A percentile compares a stretch with the other conserved stretches of the same genome.
phyloP scores from a whole-genome alignment of 345 rosid genomes.

The Eucalyptus pauciflora region DNA sequence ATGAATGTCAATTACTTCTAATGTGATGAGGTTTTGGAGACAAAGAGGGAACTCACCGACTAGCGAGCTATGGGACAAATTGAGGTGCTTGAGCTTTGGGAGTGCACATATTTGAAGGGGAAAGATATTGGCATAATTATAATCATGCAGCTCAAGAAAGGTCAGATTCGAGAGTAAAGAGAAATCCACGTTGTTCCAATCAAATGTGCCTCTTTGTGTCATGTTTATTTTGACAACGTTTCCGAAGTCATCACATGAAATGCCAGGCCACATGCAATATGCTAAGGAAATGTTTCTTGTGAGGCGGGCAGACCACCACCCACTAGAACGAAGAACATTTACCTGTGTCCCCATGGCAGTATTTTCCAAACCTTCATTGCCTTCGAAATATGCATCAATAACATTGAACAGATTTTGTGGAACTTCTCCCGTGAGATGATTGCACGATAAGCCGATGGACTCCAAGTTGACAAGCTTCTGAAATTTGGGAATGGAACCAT shows the following conservation, averaged over 20 bases:
- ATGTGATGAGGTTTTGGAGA: too few species aligned
- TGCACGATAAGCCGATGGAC: background rate
- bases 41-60: background rate
- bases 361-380: background rate
- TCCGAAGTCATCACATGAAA: background rate
- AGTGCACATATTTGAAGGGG: background rate
- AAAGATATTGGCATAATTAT: fast-evolving
- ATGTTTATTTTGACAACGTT: background rate
- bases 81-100: background rate
- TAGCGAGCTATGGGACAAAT: fast-evolving
- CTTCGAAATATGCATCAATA: fast-evolving
- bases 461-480: fast-evolving
- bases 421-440: background rate
- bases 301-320: fast-evolving
- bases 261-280: background rate
- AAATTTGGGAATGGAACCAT: background rate
- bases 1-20: too few species aligned
- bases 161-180: background rate
- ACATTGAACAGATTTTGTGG: background rate
- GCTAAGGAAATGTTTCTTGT: too few species aligned
- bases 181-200: too few species aligned
- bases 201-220: background rate
- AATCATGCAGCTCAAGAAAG: background rate
- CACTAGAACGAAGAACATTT: background rate
- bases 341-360: fast-evolving